Conservation (phyloP, 2,329 filamentous ascomycete species). For the Diatrype stigma region DNA sequence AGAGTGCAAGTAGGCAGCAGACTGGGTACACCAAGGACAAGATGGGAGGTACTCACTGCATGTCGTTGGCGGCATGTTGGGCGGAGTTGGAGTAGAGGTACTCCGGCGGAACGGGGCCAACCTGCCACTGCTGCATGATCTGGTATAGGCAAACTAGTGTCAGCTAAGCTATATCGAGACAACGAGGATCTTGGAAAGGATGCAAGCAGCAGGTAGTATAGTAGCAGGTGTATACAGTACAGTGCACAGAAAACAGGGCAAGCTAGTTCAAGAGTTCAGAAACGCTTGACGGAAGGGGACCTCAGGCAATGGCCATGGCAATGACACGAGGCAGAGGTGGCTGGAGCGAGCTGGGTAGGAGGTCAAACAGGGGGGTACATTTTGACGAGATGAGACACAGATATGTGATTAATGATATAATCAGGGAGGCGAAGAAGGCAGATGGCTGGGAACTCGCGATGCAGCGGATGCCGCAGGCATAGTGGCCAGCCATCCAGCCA, state of each 20-base stretch:
- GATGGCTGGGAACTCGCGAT: not conserved
- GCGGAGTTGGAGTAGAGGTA: constrained; percentile 52
- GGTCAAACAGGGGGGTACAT: not conserved
- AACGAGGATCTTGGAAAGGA: not conserved
- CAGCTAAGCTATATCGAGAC: constrained; percentile 16
- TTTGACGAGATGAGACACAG: not conserved
- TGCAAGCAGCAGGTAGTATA: not conserved
- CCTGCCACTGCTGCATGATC: constrained; percentile 60
- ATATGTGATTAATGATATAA: not conserved
- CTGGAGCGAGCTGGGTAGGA: not conserved
- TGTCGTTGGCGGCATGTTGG: constrained; percentile 48
- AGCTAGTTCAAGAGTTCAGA: not conserved
- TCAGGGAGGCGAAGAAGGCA: not conserved
- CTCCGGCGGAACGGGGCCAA: constrained; percentile 53
- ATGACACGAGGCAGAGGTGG: not conserved
- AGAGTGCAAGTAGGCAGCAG: constrained; percentile 19
- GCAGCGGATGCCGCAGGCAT: not conserved
- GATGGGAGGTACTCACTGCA: constrained; percentile 52
- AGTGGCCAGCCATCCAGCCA: not conserved
- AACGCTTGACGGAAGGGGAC: not conserved
- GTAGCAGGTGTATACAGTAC: not conserved
- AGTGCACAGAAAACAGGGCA: not conserved
- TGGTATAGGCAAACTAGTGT: constrained; percentile 31
- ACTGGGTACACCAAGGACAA: constrained; percentile 11
- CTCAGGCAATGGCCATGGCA: not conserved